Percentiles rank a stretch among this genome's conserved stretches.
Conservation (phyloP, 2,329 filamentous ascomycete species). For the Alternaria tenuissima region DNA sequence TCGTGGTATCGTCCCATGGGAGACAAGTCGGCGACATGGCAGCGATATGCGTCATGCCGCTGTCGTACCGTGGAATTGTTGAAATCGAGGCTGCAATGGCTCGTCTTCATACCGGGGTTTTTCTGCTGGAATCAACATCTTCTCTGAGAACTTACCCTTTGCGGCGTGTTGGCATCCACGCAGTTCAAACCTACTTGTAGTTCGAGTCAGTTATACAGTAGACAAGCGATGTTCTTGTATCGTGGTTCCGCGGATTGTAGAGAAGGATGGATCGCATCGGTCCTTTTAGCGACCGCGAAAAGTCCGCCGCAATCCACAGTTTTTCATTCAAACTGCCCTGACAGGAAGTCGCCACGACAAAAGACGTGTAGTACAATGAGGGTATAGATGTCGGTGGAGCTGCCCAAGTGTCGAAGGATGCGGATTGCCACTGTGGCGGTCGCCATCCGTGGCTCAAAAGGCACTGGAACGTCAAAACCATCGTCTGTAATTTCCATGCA, state of each 20-base stretch:
- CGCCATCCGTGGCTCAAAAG: conserved; percentile 10
- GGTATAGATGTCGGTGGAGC: conserved; percentile 4
- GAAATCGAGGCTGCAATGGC: conserved; percentile 12
- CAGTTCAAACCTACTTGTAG: not conserved
- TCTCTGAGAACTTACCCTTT: conserved; percentile 1
- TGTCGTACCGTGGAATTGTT: conserved; percentile 15
- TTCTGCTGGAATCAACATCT: conserved; percentile 8
- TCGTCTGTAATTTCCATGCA: conserved; percentile 11
- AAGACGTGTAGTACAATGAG: conserved; percentile 8
- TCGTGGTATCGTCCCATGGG: conserved; percentile 5
- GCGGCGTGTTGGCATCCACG: not conserved
- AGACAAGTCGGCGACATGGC: conserved; percentile 8
- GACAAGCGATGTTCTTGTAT: conserved; percentile 3
- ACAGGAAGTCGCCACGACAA: conserved; percentile 17
- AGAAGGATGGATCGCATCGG: conserved; percentile 10
- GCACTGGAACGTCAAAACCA: conserved; percentile 13
- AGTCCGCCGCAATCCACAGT: conserved; percentile 19
- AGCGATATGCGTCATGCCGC: conserved; percentile 14
- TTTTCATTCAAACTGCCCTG: conserved; percentile 16
- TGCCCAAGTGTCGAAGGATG: conserved; percentile 8
- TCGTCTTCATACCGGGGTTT: conserved; percentile 10
- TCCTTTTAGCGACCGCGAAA: conserved; percentile 21
- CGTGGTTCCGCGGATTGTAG: conserved; percentile 6
- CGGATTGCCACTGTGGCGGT: conserved; percentile 11
- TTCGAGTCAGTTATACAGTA: conserved; percentile 10